Evolutionary conservation across 1,284 basidiomycete genomes (phyloP), one percentile per base, ranked within the genome.

Genomic region (Trametes pubescens): DNA sequence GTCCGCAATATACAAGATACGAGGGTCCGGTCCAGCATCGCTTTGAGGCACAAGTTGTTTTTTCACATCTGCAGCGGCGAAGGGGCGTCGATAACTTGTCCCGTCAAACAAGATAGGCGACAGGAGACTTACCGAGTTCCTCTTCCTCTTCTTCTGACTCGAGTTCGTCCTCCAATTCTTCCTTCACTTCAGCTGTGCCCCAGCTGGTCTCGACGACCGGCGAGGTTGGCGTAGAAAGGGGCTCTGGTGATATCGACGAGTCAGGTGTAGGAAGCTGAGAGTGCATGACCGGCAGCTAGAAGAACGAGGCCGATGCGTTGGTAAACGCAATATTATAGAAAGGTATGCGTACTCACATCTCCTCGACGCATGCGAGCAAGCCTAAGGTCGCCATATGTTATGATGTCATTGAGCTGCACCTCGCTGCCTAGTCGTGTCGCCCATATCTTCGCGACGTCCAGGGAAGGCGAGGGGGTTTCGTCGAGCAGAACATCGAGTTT

Each of bases 191-290:
- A 16, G 57, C 56, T 37, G 55, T 62, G 16, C 52, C 57, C 51
- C 56, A 48, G 8, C 24, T 35, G 1, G 16, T 43, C 29, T 53
- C 58, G 38, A 62, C 46, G 5, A 59, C 54, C 2, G 61, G 60
- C 14, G 61, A 64, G 4, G 54, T 46, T 11, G 66, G 66, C 13
- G 48, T 35, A 7, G 61, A 61, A 7, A 21, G 43, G 10, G 67
- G 67, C 43, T 68, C 67, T 2, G 67, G 67, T 22, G 67, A 68
- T 1, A 40, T 65, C 0, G 64, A 65, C 34, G 65, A 61, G 51
- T 57, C 58, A 9, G 67, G 67, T 9, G 67, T 68, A 1, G 64
- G 67, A 5, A 65, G 26, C 2, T 68, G 60, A 2, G 60, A 56
- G n/a, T 35, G 48, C 48, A 34, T 14, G 13, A 26, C 2, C 21